phyloP scores from a whole-genome alignment of 2,329 filamentous ascomycete species.

The Neopestalotiopsis rosae region DNA sequence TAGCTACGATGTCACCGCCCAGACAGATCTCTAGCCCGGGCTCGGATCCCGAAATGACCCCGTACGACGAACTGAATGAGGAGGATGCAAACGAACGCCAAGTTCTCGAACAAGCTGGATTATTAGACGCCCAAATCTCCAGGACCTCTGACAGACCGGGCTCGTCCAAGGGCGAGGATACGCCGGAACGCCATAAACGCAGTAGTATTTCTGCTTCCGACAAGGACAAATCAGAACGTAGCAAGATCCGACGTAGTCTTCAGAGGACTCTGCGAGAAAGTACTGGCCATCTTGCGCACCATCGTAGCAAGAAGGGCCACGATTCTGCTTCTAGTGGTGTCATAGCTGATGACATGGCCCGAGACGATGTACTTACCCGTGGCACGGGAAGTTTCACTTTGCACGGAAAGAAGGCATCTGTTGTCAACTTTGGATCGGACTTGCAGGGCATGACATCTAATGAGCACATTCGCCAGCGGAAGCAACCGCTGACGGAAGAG shows the following conservation, averaged over 20 bases:
- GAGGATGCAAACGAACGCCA: constrained; percentile 72
- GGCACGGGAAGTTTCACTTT: constrained; percentile 91
- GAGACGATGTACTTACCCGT: constrained; percentile 75
- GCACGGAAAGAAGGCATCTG: constrained; percentile 96
- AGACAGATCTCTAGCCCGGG: constrained; percentile 36
- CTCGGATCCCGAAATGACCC: constrained; percentile 35
- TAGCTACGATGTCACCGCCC: constrained; percentile 38
- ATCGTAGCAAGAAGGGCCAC: constrained; percentile 77
- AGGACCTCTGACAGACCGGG: constrained; percentile 48
- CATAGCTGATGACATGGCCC: constrained; percentile 53
- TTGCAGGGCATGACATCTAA: constrained; percentile 79
- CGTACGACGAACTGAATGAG: constrained; percentile 46
- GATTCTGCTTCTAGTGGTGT: constrained; percentile 69
- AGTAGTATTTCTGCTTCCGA: constrained; percentile 39
- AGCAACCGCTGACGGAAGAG: constrained; percentile 50
- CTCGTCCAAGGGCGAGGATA: constrained; percentile 46
- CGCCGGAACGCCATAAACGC: constrained; percentile 42
- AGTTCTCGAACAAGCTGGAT: constrained; percentile 69
- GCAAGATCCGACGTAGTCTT: constrained; percentile 81
- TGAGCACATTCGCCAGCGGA: constrained; percentile 71
- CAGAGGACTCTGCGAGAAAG: constrained; percentile 89
- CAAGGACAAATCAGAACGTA: constrained; percentile 60
- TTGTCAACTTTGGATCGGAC: constrained; percentile 95
- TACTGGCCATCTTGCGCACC: constrained; percentile 68
- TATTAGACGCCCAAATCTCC: constrained; percentile 56